A percentile compares a stretch with the other conserved stretches of the same genome.
Conservation (phyloP, 2,329 filamentous ascomycete genomes). For the Canariomyces notabilis region DNA sequence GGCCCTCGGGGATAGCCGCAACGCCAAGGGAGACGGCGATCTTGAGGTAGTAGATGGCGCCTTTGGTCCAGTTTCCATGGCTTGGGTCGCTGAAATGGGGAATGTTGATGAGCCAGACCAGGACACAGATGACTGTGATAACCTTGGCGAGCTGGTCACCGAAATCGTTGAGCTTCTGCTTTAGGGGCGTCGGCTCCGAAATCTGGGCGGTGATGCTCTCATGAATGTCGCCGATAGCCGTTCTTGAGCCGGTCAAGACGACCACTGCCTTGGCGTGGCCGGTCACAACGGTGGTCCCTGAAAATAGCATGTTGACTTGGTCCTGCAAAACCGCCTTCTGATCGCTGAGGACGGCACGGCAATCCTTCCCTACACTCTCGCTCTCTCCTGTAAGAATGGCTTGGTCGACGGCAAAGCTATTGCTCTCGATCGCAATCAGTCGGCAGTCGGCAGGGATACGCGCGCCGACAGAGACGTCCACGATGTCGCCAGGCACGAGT, state of each 20-base stretch:
- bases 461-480: conserved; percentile 84
- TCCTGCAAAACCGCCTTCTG: conserved; percentile 90
- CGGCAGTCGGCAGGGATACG: conserved; percentile 94
- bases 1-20: conserved; percentile 92
- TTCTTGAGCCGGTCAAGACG: conserved; percentile 80
- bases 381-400: conserved; percentile 96
- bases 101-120: conserved; percentile 98
- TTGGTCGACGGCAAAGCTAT: conserved; percentile 95
- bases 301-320: conserved; percentile 96
- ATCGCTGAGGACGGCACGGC: conserved; percentile 61
- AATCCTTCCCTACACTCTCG: conserved; percentile 90
- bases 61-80: conserved; percentile 91
- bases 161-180: conserved; percentile 98
- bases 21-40: conserved; percentile 98
- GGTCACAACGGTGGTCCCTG: conserved; percentile 93
- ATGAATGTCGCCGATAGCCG: conserved; percentile 97
- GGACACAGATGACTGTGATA: conserved; percentile 91
- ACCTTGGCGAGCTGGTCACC: conserved; percentile 95
- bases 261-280: conserved; percentile 90
- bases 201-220: conserved; percentile 98
- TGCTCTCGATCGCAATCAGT: conserved; percentile 85
- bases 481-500: conserved; percentile 87
- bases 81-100: conserved; percentile 93
- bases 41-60: conserved; percentile 98
- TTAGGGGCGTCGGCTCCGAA: conserved; percentile 91